Evolutionary conservation across 441 rosid species (phyloP).

Genomic region (Erodium moschatum): DNA sequence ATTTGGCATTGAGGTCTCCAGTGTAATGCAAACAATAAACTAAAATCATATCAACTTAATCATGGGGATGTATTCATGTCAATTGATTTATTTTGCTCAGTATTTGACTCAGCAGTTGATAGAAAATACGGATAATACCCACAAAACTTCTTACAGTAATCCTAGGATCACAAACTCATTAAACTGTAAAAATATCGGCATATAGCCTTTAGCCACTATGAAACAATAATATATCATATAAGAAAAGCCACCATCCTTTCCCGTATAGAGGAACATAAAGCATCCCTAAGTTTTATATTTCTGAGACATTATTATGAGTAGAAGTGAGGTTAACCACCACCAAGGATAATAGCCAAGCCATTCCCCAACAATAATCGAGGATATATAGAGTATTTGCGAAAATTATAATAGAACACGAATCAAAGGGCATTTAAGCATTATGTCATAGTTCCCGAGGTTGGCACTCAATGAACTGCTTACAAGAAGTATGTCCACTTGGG

Average conservation of each 20-base stretch:
- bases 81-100: neutral
- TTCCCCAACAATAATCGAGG: neutral
- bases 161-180: neutral
- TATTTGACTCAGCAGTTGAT: neutral
- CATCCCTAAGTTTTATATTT: neutral
- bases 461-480: constrained; percentile 32
- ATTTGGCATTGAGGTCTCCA: neutral
- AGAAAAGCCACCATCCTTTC: neutral
- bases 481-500: constrained; percentile 87
- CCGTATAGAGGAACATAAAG: neutral
- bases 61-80: neutral
- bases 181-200: neutral
- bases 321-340: too few relatives aligned
- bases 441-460: neutral
- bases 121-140: neutral
- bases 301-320: neutral
- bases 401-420: neutral
- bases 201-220: neutral
- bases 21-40: neutral
- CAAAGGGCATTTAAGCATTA: neutral
- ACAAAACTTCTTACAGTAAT: neutral
- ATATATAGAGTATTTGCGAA: neutral
- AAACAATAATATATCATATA: neutral
- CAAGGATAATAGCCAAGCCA: neutral
- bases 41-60: neutral